Evolutionary conservation across 2,329 filamentous ascomycete genomes (phyloP).

Genomic region (Colletotrichum higginsianum): DNA sequence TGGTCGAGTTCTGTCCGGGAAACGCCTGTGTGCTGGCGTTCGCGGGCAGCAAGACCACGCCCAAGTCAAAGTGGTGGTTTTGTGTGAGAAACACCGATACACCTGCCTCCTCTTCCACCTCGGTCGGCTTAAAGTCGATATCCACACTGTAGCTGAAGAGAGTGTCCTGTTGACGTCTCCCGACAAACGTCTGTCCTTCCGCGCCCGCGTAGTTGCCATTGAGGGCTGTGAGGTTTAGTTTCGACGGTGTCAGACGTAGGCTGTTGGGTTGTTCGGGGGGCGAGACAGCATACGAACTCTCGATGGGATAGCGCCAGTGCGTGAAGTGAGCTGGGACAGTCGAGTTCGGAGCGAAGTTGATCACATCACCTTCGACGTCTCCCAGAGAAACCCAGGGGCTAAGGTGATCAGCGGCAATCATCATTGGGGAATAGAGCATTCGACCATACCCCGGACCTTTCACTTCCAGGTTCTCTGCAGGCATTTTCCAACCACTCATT

Average conservation of each 20-base stretch:
- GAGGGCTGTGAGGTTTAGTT: constrained; percentile 67
- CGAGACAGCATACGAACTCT: constrained; percentile 62
- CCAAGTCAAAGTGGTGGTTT: constrained; percentile 66
- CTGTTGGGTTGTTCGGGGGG: constrained; percentile 57
- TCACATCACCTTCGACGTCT: constrained; percentile 55
- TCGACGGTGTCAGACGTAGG: constrained; percentile 63
- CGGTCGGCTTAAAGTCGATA: constrained; percentile 58
- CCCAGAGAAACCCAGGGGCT: constrained; percentile 48
- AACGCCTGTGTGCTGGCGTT: constrained; percentile 15
- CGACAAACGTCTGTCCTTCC: constrained; percentile 62
- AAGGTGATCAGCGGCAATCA: background rate
- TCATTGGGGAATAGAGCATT: background rate
- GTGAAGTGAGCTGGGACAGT: constrained; percentile 68
- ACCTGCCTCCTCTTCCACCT: constrained; percentile 64
- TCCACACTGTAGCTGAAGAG: constrained; percentile 66
- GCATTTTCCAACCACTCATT: constrained; percentile 56
- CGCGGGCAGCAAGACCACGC: constrained; percentile 48
- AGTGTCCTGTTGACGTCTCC: constrained; percentile 68
- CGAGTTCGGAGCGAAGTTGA: constrained; percentile 61
- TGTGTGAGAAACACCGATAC: constrained; percentile 68
- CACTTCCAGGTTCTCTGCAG: constrained; percentile 50
- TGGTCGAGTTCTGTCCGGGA: constrained; percentile 13
- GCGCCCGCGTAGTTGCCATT: constrained; percentile 57
- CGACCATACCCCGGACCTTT: constrained; percentile 53
- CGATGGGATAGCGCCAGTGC: constrained; percentile 68